These are phyloP conservation scores for Carex myosuroides DNA, from an alignment of 176 grass and related monocot genomes.

Conservation along the genomic window DNA sequence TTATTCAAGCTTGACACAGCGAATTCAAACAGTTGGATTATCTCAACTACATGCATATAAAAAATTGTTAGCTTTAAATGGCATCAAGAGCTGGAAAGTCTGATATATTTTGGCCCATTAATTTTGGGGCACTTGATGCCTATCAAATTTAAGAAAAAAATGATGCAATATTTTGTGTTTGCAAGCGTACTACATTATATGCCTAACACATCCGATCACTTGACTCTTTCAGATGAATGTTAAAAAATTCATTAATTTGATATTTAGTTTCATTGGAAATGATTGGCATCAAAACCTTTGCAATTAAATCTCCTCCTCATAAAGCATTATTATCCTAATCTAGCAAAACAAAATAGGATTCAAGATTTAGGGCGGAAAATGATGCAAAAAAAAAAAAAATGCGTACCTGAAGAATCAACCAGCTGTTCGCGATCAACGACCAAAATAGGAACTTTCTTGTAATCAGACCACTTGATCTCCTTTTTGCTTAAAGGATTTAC, in stretches of 20 bases:
- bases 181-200: not conserved
- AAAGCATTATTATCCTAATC: not conserved
- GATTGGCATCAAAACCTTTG: slow-evolving; percentile 9
- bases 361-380: not conserved
- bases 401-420: slow-evolving; percentile 75
- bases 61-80: not conserved
- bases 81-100: not conserved
- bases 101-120: not conserved
- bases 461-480: slow-evolving; percentile 99
- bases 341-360: not conserved
- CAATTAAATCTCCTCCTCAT: not conserved
- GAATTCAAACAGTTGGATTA: not conserved
- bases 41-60: not conserved
- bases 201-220: not conserved
- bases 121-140: not conserved
- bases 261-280: not conserved
- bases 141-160: not conserved
- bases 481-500: slow-evolving; percentile 98
- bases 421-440: slow-evolving; percentile 78
- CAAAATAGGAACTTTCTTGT: slow-evolving; percentile 99
- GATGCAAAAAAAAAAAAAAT: not conserved
- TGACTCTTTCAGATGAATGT: not conserved
- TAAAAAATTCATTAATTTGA: not conserved
- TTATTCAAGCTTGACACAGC: not conserved
- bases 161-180: not conserved